Base-by-base conservation (phyloP, 164 flowering plant genomes). In the Kingdonia uniflora region DNA sequence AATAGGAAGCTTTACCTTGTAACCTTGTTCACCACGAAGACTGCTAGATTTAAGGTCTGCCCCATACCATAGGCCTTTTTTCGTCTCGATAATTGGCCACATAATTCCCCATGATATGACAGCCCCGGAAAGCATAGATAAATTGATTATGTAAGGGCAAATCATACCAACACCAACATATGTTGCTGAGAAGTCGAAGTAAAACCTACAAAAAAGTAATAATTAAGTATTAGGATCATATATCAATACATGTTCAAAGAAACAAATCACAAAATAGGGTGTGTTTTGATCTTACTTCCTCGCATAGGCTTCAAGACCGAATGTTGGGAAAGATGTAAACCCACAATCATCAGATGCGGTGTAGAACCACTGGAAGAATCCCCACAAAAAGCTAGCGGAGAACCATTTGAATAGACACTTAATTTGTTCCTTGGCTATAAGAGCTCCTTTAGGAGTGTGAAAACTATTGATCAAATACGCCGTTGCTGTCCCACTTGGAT, bases 401-500 rank as follows among this genome's bases (percentile, higher is more conserved):
- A 37, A 58, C 62, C 35, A 69, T 47, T 11, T 20, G 26, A 22
- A 21, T 47, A 45, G 16, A 50, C 66, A 33, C 16, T 49, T 47
- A 5, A 65, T 69, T 56, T 69, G 69, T 51, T 65, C 51, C 88
- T 74, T 79, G 21, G 80, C 87, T 51, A 77, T 54, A 38, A 73
- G 74, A 42, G 76, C 80, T 48, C 87, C 87, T 42, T 19, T 47
- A 22, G 87, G 77, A n/a, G 84, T 79, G 58, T 79, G 87, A 62
- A 81, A 79, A 48, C 84, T 70, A 69, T 81, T 81, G 73, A 81
- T 79, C 20, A 81, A 77, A 53, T 66, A 65, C 39, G 84, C 87
- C 56, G 85, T 80, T 1, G 83, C 85, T n/a, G 80, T 78, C 3
- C 85, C 85, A 60, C 88, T 78, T 2, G 88, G 88, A 55, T 76